Evolutionary conservation across 2,329 filamentous ascomycete species (phyloP).

Genomic region (Cladosporium halotolerans): DNA sequence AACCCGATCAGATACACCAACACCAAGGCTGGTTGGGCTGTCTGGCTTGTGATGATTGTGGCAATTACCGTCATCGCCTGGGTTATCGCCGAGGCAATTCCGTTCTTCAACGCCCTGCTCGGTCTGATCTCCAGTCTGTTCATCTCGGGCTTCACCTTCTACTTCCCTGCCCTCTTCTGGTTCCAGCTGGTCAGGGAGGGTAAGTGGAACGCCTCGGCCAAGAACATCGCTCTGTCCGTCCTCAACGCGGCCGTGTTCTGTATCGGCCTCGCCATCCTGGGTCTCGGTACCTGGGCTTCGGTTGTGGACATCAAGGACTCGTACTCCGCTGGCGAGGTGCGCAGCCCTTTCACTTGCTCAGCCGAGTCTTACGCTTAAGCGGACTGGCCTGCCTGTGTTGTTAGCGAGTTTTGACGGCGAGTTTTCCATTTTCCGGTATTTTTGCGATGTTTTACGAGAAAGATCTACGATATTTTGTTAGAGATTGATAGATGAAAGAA

Average conservation of each 20-base stretch:
- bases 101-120: constrained; percentile 65
- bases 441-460: too few species aligned
- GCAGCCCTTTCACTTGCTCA: constrained; percentile 37
- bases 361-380: constrained; percentile 24
- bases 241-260: constrained; percentile 41
- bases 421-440: too few species aligned
- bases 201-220: constrained; percentile 41
- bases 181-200: constrained; percentile 43
- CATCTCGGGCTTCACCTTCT: constrained; percentile 56
- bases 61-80: constrained; percentile 57
- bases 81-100: constrained; percentile 66
- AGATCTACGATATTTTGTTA: too few species aligned
- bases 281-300: constrained; percentile 39
- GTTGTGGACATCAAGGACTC: constrained; percentile 39
- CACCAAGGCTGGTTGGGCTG: constrained; percentile 40
- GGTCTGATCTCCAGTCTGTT: constrained; percentile 60
- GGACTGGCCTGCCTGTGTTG: too few species aligned
- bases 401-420: too few species aligned
- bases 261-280: constrained; percentile 28
- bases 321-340: constrained; percentile 33
- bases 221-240: constrained; percentile 40
- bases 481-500: too few species aligned
- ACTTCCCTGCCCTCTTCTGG: constrained; percentile 35
- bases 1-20: constrained; percentile 43
- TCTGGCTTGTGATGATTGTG: constrained; percentile 56